Percentiles rank a stretch among this genome's conserved stretches.
Conservation (phyloP, 768 basidiomycete species). For the Obba rivulosa region DNA sequence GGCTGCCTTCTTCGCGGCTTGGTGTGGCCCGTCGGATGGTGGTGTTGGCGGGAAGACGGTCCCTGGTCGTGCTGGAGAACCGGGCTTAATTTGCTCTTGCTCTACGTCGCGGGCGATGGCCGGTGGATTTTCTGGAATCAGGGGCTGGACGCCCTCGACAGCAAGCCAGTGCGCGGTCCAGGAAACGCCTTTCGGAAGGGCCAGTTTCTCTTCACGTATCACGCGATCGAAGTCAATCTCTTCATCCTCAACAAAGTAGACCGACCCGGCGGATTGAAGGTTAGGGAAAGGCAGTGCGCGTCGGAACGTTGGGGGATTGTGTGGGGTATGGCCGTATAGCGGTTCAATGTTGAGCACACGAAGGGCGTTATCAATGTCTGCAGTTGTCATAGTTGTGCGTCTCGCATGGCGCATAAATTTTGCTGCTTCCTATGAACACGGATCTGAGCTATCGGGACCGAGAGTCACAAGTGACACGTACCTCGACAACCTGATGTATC, state of each 20-base stretch:
- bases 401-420: slow-evolving; percentile 95
- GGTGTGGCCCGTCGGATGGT: slow-evolving; percentile 25
- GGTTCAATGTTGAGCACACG: slow-evolving; percentile 96
- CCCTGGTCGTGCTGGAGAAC: slow-evolving; percentile 18
- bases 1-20: slow-evolving; percentile 36
- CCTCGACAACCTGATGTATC: slow-evolving; percentile 92
- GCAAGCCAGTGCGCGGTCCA: slow-evolving; percentile 98
- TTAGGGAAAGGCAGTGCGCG: slow-evolving; percentile 43
- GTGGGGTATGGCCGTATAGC: slow-evolving; percentile 76
- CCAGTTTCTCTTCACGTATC: slow-evolving; percentile 79
- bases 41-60: slow-evolving; percentile 24
- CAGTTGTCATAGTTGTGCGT: slow-evolving; percentile 81
- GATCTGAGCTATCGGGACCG: neutral
- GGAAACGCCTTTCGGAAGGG: slow-evolving; percentile 71
- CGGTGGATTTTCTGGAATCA: slow-evolving; percentile 96
- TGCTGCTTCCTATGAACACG: slow-evolving; percentile 70
- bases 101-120: slow-evolving; percentile 56
- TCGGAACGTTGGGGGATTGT: slow-evolving; percentile 59
- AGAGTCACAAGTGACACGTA: slow-evolving; percentile 25
- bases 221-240: slow-evolving; percentile 96
- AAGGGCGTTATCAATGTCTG: slow-evolving; percentile 91
- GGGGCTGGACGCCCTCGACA: slow-evolving; percentile 94
- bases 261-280: slow-evolving; percentile 51
- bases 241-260: slow-evolving; percentile 95
- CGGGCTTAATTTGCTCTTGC: slow-evolving; percentile 21